Percentiles rank a stretch among this genome's conserved stretches.
These are phyloP conservation scores for Arachnomyces sp. DNA, from an alignment of 2,329 filamentous ascomycete species.

Conservation along the genomic window DNA sequence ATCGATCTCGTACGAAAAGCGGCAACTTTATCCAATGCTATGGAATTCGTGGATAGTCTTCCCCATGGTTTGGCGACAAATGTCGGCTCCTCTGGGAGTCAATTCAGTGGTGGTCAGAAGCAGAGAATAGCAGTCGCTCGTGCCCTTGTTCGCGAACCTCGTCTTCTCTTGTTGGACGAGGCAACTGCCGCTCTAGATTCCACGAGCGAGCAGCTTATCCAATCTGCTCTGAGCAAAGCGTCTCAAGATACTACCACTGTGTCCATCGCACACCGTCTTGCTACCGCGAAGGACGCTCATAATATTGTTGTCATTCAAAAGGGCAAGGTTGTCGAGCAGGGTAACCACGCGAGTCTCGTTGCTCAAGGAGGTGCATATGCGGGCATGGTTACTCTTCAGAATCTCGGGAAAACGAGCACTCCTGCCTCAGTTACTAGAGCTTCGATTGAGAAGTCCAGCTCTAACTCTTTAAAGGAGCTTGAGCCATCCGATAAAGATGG, in stretches of 20 bases:
- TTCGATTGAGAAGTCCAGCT: constrained; percentile 1
- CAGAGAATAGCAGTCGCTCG: constrained; percentile 85
- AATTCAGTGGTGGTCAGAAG: constrained; percentile 61
- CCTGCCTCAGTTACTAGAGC: constrained; percentile 6
- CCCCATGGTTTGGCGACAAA: constrained; percentile 19
- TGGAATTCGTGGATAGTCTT: constrained; percentile 20
- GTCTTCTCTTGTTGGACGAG: constrained; percentile 51
- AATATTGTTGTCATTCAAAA: constrained; percentile 30
- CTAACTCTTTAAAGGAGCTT: background rate
- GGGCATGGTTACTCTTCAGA: constrained; percentile 43
- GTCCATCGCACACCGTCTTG: constrained; percentile 30
- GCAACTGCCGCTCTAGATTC: constrained; percentile 31
- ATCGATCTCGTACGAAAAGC: constrained; percentile 22
- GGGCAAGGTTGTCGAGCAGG: constrained; percentile 27
- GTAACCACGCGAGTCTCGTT: constrained; percentile 25
- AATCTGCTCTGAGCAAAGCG: constrained; percentile 23
- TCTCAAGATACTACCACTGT: constrained; percentile 25
- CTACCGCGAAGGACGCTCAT: constrained; percentile 29
- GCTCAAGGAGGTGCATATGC: constrained; percentile 36
- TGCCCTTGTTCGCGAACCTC: constrained; percentile 75
- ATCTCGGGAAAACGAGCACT: constrained; percentile 14
- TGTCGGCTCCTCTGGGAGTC: constrained; percentile 29
- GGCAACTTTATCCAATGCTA: constrained; percentile 20
- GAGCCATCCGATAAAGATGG: constrained; percentile 10
- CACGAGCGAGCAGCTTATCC: constrained; percentile 27